A percentile compares a stretch with the other conserved stretches of the same genome.
phyloP scores from a whole-genome alignment of 2,329 filamentous ascomycete genomes.

The Sarocladium kiliense region DNA sequence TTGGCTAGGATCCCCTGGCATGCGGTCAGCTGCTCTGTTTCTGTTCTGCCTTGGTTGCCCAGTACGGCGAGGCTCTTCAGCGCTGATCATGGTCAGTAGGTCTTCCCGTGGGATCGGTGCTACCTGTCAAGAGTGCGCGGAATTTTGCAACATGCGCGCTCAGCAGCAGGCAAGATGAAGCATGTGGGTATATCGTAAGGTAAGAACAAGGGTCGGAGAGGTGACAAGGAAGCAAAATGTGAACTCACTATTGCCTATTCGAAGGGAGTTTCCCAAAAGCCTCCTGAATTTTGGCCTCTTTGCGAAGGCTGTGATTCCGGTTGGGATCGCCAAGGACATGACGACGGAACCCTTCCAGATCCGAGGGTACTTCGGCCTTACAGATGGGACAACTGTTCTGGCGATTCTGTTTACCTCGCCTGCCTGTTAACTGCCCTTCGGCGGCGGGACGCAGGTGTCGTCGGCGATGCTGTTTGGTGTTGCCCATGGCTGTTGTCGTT shows the following conservation, averaged over 20 bases:
- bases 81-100: neutral
- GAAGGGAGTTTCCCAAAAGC: slow-evolving; percentile 18
- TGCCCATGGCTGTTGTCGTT: neutral
- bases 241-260: slow-evolving; percentile 12
- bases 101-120: neutral
- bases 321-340: slow-evolving; percentile 18
- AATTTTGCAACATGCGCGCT: no score
- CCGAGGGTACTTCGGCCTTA: slow-evolving; percentile 16
- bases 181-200: no score
- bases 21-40: neutral
- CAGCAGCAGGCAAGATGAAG: no score
- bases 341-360: slow-evolving; percentile 20
- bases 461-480: neutral
- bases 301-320: slow-evolving; percentile 16
- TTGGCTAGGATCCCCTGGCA: neutral
- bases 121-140: no score
- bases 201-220: neutral
- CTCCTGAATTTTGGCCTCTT: slow-evolving; percentile 19
- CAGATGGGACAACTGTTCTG: slow-evolving; percentile 19
- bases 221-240: neutral
- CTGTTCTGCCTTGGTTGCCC: neutral
- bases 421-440: neutral
- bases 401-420: neutral
- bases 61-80: neutral
- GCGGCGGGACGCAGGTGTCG: slow-evolving; percentile 1